Conservation (phyloP, 495 filamentous ascomycete genomes). For the Zalerion maritima region DNA sequence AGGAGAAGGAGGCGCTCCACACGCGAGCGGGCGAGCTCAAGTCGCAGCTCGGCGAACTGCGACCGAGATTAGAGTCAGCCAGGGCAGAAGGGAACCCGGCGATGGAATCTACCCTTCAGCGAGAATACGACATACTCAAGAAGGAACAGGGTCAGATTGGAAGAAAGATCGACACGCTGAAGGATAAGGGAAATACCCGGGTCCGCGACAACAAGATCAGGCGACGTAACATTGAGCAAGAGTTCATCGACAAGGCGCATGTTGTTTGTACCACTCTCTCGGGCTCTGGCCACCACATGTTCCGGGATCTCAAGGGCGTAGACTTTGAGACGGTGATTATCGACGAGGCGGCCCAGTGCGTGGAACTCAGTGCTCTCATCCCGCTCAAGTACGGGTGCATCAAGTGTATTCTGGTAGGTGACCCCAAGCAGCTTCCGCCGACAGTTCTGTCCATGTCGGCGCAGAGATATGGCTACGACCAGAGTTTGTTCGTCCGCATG, state of each 20-base stretch:
- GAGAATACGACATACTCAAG: constrained; percentile 65
- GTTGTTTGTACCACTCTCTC: constrained; percentile 92
- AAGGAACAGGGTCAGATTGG: constrained; percentile 59
- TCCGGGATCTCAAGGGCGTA: constrained; percentile 80
- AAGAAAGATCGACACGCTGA: constrained; percentile 65
- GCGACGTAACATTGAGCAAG: constrained; percentile 71
- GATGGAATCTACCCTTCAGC: constrained; percentile 44
- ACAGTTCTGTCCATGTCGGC: constrained; percentile 91
- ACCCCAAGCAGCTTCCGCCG: constrained; percentile 91
- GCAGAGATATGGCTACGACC: constrained; percentile 86
- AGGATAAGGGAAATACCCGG: constrained; percentile 64
- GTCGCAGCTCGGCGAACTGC: constrained; percentile 48
- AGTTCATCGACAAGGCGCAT: constrained; percentile 77
- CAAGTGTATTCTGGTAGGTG: constrained; percentile 93
- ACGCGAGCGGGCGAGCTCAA: constrained; percentile 68
- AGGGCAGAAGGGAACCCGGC: constrained; percentile 45
- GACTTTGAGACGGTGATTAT: constrained; percentile 98
- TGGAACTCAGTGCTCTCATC: constrained; percentile 91
- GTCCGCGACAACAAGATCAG: constrained; percentile 73
- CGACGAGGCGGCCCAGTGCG: constrained; percentile 95
- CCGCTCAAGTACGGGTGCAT: constrained; percentile 94
- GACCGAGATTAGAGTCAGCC: constrained; percentile 55
- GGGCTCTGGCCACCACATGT: constrained; percentile 94
- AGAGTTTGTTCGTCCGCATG: constrained; percentile 97
- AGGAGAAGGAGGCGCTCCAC: constrained; percentile 63